Base-by-base conservation (phyloP, 2,329 filamentous ascomycete genomes). In the Cladophialophora exuberans region DNA sequence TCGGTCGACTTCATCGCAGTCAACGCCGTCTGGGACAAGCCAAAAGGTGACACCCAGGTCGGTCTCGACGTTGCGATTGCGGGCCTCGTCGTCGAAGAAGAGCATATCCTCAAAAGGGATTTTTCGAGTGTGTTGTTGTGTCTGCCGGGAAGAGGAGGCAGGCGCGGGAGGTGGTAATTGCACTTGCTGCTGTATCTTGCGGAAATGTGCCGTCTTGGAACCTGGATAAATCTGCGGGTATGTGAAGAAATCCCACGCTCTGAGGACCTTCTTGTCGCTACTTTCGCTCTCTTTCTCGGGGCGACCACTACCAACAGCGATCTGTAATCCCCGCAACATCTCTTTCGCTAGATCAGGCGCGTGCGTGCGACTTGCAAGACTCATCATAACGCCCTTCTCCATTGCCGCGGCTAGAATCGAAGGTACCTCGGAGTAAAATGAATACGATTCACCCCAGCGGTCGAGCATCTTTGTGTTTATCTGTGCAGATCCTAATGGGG, bases 71-170 rank as follows among this genome's bases (percentile, higher is more conserved):
- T 97, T 91, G 54, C 83, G 79, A 68, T 97, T 97, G 57, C 93
- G 76, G 48, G 80, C 79, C 80, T 97, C 93, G 65, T 97, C 93
- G 65, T 97, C 93, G 63, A 97, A 97, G 72, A 97, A 97, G 28
- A 97, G 70, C 87, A 97, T 96, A 43, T 97, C 90, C 61, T 87
- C 82, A 66, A 84, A 96, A 4, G 77, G 74, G 2, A 97, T 71
- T 1, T 84, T 85, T 46, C 54, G 18, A 25, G 51, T 23, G 55
- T 57, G 9, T 2, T 23, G 10, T 7, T 18, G 39, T 23, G 15
- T 25, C 22, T 42, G 39, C 3, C 26, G 6, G 13, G 22, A 42
- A 13, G 13, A 31, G 6, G 28, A 31, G 5, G 42, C 48, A 30
- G 30, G 17, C 5, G 25, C 11, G 6, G 51, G 31, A 22, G 20